phyloP scores from a whole-genome alignment of 306 rosid genomes.

The Acacia confusa region DNA sequence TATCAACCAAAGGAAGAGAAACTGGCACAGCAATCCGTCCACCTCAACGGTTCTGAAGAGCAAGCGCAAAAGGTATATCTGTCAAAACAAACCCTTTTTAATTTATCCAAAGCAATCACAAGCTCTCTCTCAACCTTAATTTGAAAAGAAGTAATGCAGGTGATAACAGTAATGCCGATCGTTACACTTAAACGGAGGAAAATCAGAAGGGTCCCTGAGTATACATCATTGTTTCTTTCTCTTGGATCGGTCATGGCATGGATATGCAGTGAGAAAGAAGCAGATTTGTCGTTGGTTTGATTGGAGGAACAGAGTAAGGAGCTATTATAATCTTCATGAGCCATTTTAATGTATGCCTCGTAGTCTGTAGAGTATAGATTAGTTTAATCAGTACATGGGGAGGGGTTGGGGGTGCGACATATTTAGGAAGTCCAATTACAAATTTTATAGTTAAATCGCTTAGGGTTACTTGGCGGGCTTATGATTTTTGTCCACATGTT shows the following conservation, averaged over 20 bases:
- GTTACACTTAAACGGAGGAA: constrained; percentile 42
- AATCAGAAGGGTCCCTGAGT: constrained; percentile 2
- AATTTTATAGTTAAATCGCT: constrained; percentile 33
- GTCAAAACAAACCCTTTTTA: not conserved
- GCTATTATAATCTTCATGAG: constrained; percentile 15
- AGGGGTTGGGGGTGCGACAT: constrained; percentile 20
- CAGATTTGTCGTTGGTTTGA: constrained; percentile 20
- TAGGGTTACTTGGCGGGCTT: constrained; percentile 35
- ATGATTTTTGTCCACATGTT: constrained; percentile 49
- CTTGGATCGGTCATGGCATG: constrained; percentile 24
- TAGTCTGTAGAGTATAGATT: constrained; percentile 19
- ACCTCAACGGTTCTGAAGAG: constrained; percentile 87
- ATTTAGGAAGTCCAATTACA: constrained; percentile 43
- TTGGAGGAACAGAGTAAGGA: constrained; percentile 36
- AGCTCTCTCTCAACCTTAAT: constrained; percentile 52
- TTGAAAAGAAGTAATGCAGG: constrained; percentile 75
- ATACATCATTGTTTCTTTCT: constrained; percentile 21
- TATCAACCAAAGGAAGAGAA: constrained; percentile 97
- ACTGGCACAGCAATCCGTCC: constrained; percentile 98
- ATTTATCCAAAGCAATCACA: constrained; percentile 4
- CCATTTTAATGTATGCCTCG: constrained; percentile 21
- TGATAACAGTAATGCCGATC: constrained; percentile 52
- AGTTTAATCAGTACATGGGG: not conserved
- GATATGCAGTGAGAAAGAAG: constrained; percentile 22
- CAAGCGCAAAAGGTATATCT: constrained; percentile 88